These are phyloP conservation scores for Myriosclerotinia duriaeana DNA, from an alignment of 2,329 filamentous ascomycete species.

Conservation along the genomic window DNA sequence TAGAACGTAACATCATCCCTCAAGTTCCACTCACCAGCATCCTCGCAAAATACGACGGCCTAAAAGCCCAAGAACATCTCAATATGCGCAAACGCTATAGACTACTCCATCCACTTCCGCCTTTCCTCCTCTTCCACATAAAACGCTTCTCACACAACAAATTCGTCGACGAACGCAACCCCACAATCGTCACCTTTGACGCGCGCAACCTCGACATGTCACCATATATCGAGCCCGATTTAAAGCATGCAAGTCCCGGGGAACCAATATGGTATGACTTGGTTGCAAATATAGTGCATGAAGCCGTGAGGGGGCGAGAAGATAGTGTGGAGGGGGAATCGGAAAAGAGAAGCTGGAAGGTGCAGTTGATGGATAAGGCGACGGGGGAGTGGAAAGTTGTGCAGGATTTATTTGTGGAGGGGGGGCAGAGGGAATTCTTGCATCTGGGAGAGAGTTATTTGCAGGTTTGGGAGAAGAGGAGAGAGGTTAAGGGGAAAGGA, in stretches of 20 bases:
- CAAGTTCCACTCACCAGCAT: constrained; percentile 81
- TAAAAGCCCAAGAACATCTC: constrained; percentile 82
- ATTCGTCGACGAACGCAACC: constrained; percentile 93
- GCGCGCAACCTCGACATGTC: constrained; percentile 80
- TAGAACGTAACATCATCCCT: constrained; percentile 94
- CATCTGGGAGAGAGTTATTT: constrained; percentile 94
- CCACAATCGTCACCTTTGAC: constrained; percentile 96
- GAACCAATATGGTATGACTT: constrained; percentile 95
- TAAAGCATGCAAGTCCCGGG: constrained; percentile 63
- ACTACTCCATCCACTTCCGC: constrained; percentile 84
- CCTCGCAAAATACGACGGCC: constrained; percentile 88
- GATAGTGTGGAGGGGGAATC: constrained; percentile 85
- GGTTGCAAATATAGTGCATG: constrained; percentile 90
- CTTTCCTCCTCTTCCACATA: constrained; percentile 89
- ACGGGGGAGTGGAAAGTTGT: constrained; percentile 84
- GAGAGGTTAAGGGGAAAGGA: constrained; percentile 43
- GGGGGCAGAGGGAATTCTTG: constrained; percentile 81
- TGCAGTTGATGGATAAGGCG: constrained; percentile 79
- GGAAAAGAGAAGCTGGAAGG: constrained; percentile 90
- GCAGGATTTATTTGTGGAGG: constrained; percentile 91
- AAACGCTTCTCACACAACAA: constrained; percentile 97
- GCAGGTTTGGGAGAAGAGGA: constrained; percentile 91
- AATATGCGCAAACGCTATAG: constrained; percentile 87
- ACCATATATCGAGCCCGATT: constrained; percentile 88
- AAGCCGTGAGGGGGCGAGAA: constrained; percentile 72